Evolutionary conservation across 352 stramenopile genomes (phyloP).

Genomic region (Pythium sukuiense): DNA sequence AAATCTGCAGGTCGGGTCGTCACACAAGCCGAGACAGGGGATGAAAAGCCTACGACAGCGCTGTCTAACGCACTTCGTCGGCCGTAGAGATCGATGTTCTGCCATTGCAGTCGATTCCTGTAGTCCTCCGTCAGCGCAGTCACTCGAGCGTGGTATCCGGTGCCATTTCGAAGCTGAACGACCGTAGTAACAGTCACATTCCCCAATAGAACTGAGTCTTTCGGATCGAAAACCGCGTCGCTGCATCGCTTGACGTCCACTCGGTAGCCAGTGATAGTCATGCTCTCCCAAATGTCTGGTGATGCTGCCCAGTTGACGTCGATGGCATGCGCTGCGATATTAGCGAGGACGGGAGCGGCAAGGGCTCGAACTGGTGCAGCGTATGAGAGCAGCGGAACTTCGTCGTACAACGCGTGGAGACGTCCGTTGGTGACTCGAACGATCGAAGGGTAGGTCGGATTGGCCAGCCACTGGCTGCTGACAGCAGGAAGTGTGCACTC

Average conservation of each 20-base stretch:
- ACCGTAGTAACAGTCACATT: conserved; percentile 94
- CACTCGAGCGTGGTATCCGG: conserved; percentile 78
- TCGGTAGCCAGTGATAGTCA: conserved; percentile 85
- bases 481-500: conserved; percentile 74
- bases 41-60: conserved; percentile 56
- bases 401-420: conserved; percentile 59
- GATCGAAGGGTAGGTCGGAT: conserved; percentile 43
- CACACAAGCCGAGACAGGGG: conserved; percentile 41
- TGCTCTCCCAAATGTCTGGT: conserved; percentile 59
- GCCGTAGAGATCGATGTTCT: conserved; percentile 88
- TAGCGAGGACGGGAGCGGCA: conserved; percentile 50
- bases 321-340: conserved; percentile 72
- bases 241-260: conserved; percentile 55
- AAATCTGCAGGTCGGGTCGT: conserved; percentile 76
- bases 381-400: conserved; percentile 68
- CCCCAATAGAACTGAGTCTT: conserved; percentile 54
- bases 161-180: conserved; percentile 51
- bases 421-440: conserved; percentile 69
- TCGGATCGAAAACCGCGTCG: conserved; percentile 30
- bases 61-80: conserved; percentile 42
- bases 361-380: conserved; percentile 39
- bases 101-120: conserved; percentile 38
- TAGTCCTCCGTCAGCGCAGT: conserved; percentile 78
- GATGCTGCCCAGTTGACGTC: conserved; percentile 83
- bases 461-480: conserved; percentile 27